Percentiles rank a stretch among this genome's conserved stretches.
phyloP scores from a whole-genome alignment of 2,329 filamentous ascomycete species.

The Bipolaris zeicola region DNA sequence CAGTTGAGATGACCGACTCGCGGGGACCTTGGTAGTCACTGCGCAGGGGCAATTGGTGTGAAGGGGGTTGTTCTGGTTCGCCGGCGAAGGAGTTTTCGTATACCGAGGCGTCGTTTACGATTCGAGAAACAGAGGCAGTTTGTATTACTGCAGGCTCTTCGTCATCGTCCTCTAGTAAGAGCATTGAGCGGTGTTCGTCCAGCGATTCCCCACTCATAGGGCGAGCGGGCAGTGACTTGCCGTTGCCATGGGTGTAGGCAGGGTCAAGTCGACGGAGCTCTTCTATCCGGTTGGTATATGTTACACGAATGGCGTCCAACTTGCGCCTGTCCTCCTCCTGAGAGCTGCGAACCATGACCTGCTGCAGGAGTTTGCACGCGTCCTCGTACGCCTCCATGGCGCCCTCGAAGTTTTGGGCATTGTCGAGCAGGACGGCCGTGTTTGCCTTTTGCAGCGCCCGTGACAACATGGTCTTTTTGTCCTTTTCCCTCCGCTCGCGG shows the following conservation, averaged over 20 bases:
- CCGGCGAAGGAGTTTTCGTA: slow-evolving; percentile 27
- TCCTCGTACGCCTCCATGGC: slow-evolving; percentile 90
- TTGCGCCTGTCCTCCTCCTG: slow-evolving; percentile 88
- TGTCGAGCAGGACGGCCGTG: slow-evolving; percentile 91
- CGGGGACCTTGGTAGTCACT: slow-evolving; percentile 34
- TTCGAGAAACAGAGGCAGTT: slow-evolving; percentile 60
- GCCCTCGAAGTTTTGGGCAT: slow-evolving; percentile 91
- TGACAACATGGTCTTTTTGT: slow-evolving; percentile 94
- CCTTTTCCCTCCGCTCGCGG: slow-evolving; percentile 54
- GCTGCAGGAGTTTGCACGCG: slow-evolving; percentile 83
- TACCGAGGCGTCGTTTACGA: slow-evolving; percentile 52
- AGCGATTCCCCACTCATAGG: slow-evolving; percentile 66
- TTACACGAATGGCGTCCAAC: slow-evolving; percentile 87
- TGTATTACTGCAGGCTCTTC: slow-evolving; percentile 53
- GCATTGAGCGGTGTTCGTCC: slow-evolving; percentile 46
- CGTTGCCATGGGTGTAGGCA: slow-evolving; percentile 55
- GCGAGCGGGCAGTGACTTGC: slow-evolving; percentile 77
- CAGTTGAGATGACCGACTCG: slow-evolving; percentile 50
- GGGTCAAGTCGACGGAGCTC: slow-evolving; percentile 78
- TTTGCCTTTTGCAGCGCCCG: slow-evolving; percentile 94
- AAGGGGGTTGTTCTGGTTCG: slow-evolving; percentile 29
- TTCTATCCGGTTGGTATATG: slow-evolving; percentile 87
- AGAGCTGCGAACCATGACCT: slow-evolving; percentile 83
- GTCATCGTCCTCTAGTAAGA: slow-evolving; percentile 43
- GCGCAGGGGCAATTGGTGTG: slow-evolving; percentile 42